Base-by-base conservation (phyloP, 2,329 filamentous ascomycete genomes). In the Claviceps arundinis region DNA sequence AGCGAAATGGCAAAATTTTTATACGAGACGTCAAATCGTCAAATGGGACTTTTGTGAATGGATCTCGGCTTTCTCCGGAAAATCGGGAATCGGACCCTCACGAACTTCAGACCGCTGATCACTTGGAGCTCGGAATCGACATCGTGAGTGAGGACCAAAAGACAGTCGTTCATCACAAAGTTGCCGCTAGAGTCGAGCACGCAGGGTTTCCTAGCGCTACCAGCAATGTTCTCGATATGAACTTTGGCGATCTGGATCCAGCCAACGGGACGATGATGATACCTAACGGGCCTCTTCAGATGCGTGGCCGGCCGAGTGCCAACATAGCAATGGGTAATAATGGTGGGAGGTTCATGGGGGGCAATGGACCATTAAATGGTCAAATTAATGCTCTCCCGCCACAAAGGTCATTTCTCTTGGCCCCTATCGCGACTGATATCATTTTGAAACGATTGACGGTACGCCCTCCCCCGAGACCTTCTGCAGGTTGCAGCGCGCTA, bases 71-170 rank as follows among this genome's bases (percentile, higher is more conserved):
- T 54, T 97, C 93, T 2, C 87, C 83, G 51, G 93, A 98, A 66
- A 98, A 96, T 62, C 82, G 90, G 60, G 93, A 98, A 68, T 97
- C 91, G 0, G 93, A 97, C 56, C 90, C 93, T 0, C 89, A 96
- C 64, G 91, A 97, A 64, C 73, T 98, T 37, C 85, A 90, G 62
- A 89, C 91, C 54, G 84, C 89, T 58, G 93, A 98, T 64, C 88
- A 93, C 56, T 73, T 98, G 50, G 93, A 98, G 65, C 77, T 98
- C 38, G 93, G 93, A 52, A 98, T 98, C 61, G 93, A 98, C 64
- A 98, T 98, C 63, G 91, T 98, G 50, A 95, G 89, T 68, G 93
- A 98, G 67, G 93, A 98, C 65, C 91, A 97, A 66, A 97, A 95
- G 71, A 96, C 90, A 0, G 89, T 98, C 30, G 90, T 98, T 14